Evolutionary conservation across 1,284 basidiomycete genomes (phyloP).

Genomic region (Papiliotrema fonsecae): DNA sequence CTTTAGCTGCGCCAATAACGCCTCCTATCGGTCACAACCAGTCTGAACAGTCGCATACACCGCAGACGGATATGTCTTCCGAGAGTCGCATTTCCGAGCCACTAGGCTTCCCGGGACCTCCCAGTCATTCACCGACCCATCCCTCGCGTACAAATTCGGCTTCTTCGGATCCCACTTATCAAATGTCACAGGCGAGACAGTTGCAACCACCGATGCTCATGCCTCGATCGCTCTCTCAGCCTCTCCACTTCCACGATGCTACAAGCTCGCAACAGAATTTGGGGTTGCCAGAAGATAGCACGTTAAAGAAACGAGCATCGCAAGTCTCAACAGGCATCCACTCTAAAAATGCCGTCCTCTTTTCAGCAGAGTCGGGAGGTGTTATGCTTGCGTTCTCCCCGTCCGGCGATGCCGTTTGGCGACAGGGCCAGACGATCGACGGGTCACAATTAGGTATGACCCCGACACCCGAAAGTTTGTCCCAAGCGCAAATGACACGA

Average conservation of each 20-base stretch:
- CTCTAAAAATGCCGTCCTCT: constrained; percentile 30
- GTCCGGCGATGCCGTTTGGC: constrained; percentile 16
- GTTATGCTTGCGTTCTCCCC: constrained; percentile 35
- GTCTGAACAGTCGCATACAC: too few species aligned
- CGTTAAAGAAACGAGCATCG: constrained; percentile 19
- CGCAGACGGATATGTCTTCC: too few species aligned
- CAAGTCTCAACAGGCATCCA: constrained; percentile 27
- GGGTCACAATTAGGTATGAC: constrained; percentile 16
- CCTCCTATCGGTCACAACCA: too few species aligned
- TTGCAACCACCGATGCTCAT: constrained; percentile 5
- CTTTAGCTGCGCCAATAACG: too few species aligned
- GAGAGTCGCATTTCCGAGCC: background rate
- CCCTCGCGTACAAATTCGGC: constrained; percentile 7
- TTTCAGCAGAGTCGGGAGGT: constrained; percentile 33
- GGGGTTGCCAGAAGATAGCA: too few species aligned
- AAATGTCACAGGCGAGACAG: background rate
- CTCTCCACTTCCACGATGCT: constrained; percentile 10
- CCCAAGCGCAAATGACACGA: background rate
- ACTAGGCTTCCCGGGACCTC: constrained; percentile 10
- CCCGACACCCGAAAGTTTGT: constrained; percentile 11
- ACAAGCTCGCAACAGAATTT: too few species aligned
- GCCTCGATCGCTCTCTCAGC: constrained; percentile 16
- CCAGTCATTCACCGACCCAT: too few species aligned
- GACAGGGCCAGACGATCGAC: constrained; percentile 17
- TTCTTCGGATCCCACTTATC: constrained; percentile 10